Evolutionary conservation across 768 basidiomycete genomes (phyloP).

Genomic region (Pleurotus pulmonarius): DNA sequence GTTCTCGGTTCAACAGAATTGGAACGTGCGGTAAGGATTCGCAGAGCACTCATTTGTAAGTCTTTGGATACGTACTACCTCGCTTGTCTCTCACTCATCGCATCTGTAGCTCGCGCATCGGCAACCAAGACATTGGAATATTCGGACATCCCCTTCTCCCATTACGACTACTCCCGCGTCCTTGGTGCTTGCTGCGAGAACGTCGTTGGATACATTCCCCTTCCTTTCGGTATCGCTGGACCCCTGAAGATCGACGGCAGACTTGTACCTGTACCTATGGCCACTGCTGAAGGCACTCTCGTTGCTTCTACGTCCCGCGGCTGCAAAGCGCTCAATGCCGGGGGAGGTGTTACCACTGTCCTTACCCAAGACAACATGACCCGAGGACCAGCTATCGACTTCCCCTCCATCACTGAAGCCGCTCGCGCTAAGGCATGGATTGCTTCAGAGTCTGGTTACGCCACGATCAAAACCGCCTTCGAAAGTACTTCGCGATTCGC

Average conservation of each 20-base stretch:
- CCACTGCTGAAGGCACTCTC: constrained; percentile 98
- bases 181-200: constrained; percentile 98
- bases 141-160: constrained; percentile 75
- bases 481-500: constrained; percentile 95
- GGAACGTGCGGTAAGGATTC: constrained; percentile 82
- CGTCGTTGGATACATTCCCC: constrained; percentile 94
- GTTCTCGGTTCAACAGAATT: constrained; percentile 67
- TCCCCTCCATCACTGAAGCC: constrained; percentile 76
- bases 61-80: constrained; percentile 14
- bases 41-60: constrained; percentile 89
- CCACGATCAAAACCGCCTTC: constrained; percentile 76
- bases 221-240: constrained; percentile 95
- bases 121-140: constrained; percentile 78
- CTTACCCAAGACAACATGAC: constrained; percentile 95
- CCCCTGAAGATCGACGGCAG: constrained; percentile 89
- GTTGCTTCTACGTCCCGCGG: constrained; percentile 97
- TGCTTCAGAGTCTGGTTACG: constrained; percentile 75
- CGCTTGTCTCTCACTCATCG: not conserved
- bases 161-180: constrained; percentile 93
- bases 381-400: constrained; percentile 96
- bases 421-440: constrained; percentile 88
- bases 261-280: constrained; percentile 92
- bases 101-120: constrained; percentile 73
- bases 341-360: constrained; percentile 93
- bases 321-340: constrained; percentile 95